Evolutionary conservation across 2,329 filamentous ascomycete genomes (phyloP).

Genomic region (Aspergillus latus): DNA sequence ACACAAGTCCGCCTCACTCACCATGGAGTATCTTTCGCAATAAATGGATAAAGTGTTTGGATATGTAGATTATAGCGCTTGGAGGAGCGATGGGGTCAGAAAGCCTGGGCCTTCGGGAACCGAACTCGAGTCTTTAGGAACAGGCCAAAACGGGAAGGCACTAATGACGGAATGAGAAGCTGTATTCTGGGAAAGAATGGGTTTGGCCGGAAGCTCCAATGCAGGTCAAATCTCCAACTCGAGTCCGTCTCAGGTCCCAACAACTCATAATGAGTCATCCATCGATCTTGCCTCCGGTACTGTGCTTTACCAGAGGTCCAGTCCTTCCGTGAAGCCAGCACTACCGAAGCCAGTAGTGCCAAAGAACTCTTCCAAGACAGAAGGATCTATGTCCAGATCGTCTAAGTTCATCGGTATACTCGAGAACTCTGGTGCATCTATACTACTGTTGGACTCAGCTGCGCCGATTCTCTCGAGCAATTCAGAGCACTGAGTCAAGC

Average conservation of each 20-base stretch:
- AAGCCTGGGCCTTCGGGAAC: background rate
- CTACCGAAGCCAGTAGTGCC: background rate
- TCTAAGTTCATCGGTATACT: background rate
- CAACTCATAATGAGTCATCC: too few species aligned
- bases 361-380: constrained; percentile 1
- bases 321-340: background rate
- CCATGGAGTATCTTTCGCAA: background rate
- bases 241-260: too few species aligned
- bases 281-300: too few species aligned
- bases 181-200: background rate
- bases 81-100: background rate
- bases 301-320: background rate
- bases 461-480: constrained; percentile 45
- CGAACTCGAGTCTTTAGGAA: background rate
- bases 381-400: background rate
- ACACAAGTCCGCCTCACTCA: background rate
- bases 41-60: background rate
- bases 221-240: too few species aligned
- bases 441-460: background rate
- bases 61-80: background rate
- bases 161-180: background rate
- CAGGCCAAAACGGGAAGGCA: background rate
- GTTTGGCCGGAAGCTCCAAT: too few species aligned
- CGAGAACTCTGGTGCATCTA: background rate
- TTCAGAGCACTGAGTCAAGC: constrained; percentile 50